Evolutionary conservation across 768 basidiomycete species (phyloP).

Genomic region (Boletus rubropictus): DNA sequence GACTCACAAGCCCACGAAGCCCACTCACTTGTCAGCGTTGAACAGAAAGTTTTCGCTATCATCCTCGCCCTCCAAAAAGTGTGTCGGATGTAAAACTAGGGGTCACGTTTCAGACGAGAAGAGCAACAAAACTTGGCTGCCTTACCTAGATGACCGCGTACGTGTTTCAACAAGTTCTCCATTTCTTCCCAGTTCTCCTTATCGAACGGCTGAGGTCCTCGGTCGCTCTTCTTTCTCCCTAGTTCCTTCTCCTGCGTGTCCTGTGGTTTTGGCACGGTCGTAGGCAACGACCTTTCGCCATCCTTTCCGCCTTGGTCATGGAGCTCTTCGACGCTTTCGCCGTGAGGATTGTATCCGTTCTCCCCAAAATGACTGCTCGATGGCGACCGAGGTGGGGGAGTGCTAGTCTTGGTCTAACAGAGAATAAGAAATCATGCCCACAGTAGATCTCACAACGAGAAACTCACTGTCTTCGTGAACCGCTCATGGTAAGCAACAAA

Average conservation of each 20-base stretch:
- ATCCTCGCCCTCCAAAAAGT: slow-evolving; percentile 92
- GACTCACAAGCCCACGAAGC: background rate
- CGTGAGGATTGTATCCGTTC: slow-evolving; percentile 9
- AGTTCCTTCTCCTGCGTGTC: slow-evolving; percentile 35
- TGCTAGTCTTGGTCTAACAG: slow-evolving; percentile 39
- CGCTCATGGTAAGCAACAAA: slow-evolving; percentile 74
- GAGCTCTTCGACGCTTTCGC: slow-evolving; percentile 17
- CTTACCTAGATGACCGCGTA: slow-evolving; percentile 85
- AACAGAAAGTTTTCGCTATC: slow-evolving; percentile 89
- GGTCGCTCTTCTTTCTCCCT: slow-evolving; percentile 34
- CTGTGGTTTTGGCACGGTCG: slow-evolving; percentile 17
- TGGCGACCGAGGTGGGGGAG: slow-evolving; percentile 41
- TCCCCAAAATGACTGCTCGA: slow-evolving; percentile 48
- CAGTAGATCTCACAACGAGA: background rate
- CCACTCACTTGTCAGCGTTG: slow-evolving; percentile 69
- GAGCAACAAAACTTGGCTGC: background rate
- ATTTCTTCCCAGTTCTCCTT: slow-evolving; percentile 84
- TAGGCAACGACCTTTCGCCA: slow-evolving; percentile 15
- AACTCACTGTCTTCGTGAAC: slow-evolving; percentile 58
- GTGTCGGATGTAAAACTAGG: slow-evolving; percentile 77
- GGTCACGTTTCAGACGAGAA: background rate
- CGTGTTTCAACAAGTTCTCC: slow-evolving; percentile 71
- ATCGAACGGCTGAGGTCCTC: slow-evolving; percentile 66
- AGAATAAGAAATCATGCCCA: slow-evolving; percentile 2
- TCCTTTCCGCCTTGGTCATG: slow-evolving; percentile 16